Evolutionary conservation across 148 eudicot species (phyloP), one percentile per base, ranked within the genome.

Genomic region (Limonium bicolor): DNA sequence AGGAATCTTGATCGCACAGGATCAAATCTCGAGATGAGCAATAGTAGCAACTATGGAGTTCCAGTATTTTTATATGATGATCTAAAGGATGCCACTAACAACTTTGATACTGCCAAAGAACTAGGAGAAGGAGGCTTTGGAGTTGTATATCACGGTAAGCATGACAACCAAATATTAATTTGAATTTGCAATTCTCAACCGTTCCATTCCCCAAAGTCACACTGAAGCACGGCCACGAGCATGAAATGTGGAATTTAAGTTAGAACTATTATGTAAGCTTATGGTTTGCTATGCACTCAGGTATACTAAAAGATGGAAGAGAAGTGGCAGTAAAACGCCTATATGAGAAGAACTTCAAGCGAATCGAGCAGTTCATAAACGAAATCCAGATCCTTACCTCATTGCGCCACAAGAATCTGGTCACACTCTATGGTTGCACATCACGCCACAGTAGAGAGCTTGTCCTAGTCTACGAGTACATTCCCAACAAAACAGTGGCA

Each of bases 81-180:
- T 45, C 77, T 73, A 5, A 46, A 58, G 50, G 62, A 55, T 38
- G 67, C 74, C 54, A 73, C 86, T 1, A 23, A 50, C 15, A 52
- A 53, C 20, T 77, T 77, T 36, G 71, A 67, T 50, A 33, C 71
- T n/a, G 56, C 60, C 27, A 66, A 29, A 27, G 71, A 61, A 46
- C 68, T 73, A 7, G 85, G 85, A 4, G 61, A 59, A 43, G 85
- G 85, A 35, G 85, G 85, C 13, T 73, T 43, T 39, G 77, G 86
- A 50, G 54, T 51, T 15, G 80, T 78, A 6, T 78, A 70, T 50
- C 36, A 73, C 39, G 86, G 86, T 78, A 51, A 64, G 60, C 37
- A 58, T 3, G 26, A n/a, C n/a, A n/a, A n/a, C n/a, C n/a, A n/a
- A n/a, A n/a, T 9, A 45, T 14, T 42, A 50, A n/a, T 12, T 15